phyloP scores from a whole-genome alignment of 305 asterid genomes.

The Ilex paraguariensis region DNA sequence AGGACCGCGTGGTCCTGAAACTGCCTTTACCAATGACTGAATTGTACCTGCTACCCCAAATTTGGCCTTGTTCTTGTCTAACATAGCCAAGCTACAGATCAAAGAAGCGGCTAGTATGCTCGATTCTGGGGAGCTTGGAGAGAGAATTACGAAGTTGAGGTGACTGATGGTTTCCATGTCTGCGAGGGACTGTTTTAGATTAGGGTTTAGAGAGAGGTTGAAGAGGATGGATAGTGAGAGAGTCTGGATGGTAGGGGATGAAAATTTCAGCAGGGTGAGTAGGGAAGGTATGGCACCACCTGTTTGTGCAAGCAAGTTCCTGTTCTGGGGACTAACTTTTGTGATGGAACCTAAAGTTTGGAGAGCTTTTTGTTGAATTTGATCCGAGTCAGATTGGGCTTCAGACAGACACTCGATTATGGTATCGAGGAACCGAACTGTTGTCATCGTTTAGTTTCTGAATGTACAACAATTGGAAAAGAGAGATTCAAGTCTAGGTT shows the following conservation, averaged over 20 bases:
- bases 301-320: slow-evolving; percentile 53
- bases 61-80: slow-evolving; percentile 74
- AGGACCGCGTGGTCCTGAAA: slow-evolving; percentile 34
- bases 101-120: slow-evolving; percentile 61
- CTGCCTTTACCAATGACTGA: slow-evolving; percentile 47
- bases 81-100: slow-evolving; percentile 79
- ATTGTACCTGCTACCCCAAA: slow-evolving; percentile 69
- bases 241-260: slow-evolving; percentile 18
- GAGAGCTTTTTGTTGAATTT: slow-evolving; percentile 38
- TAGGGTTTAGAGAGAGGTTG: slow-evolving; percentile 71
- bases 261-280: slow-evolving; percentile 35
- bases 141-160: slow-evolving; percentile 40
- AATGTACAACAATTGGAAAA: too few relatives aligned
- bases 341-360: slow-evolving; percentile 57
- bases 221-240: slow-evolving; percentile 66
- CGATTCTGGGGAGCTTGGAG: slow-evolving; percentile 28
- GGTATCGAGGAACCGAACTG: slow-evolving; percentile 31
- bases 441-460: background rate
- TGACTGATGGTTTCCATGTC: slow-evolving; percentile 40
- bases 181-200: slow-evolving; percentile 50
- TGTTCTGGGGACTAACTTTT: slow-evolving; percentile 63
- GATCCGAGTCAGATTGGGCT: slow-evolving; percentile 28
- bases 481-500: too few relatives aligned
- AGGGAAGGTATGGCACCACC: slow-evolving; percentile 49
- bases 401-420: slow-evolving; percentile 45